These are phyloP conservation scores for Polygonum aviculare DNA, from an alignment of 148 eudicot genomes.

Conservation along the genomic window DNA sequence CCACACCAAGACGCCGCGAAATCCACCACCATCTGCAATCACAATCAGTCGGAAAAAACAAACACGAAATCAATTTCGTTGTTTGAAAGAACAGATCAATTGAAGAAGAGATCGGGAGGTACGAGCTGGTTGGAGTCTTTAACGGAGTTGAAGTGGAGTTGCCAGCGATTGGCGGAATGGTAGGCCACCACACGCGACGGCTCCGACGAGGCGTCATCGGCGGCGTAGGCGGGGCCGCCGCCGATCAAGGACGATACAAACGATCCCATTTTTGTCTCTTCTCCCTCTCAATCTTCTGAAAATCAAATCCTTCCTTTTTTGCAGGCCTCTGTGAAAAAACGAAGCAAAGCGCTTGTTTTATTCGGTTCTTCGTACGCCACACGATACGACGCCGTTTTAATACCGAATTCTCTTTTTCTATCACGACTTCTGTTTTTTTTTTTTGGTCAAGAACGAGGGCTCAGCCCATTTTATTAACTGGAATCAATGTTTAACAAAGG, in stretches of 20 bases:
- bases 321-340: not conserved
- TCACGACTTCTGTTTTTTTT: too few species aligned
- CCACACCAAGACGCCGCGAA: constrained; percentile 92
- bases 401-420: not conserved
- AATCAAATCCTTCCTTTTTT: not conserved
- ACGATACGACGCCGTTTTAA: not conserved
- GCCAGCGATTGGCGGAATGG: constrained; percentile 73
- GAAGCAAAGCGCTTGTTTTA: not conserved
- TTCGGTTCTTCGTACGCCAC: not conserved
- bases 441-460: too few species aligned
- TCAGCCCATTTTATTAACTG: too few species aligned
- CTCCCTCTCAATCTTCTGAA: not conserved
- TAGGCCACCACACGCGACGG: constrained; percentile 38
- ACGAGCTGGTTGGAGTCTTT: constrained; percentile 63
- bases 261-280: constrained; percentile 36
- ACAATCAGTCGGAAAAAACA: not conserved
- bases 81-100: not conserved
- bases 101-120: not conserved
- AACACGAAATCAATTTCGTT: not conserved
- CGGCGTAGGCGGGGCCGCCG: constrained; percentile 17
- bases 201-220: constrained; percentile 15
- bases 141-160: constrained; percentile 60
- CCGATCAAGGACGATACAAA: constrained; percentile 27
- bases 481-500: too few species aligned
- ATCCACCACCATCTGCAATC: constrained; percentile 69